phyloP scores from a whole-genome alignment of 2,329 filamentous ascomycete genomes.

The Sarocladium strictum region DNA sequence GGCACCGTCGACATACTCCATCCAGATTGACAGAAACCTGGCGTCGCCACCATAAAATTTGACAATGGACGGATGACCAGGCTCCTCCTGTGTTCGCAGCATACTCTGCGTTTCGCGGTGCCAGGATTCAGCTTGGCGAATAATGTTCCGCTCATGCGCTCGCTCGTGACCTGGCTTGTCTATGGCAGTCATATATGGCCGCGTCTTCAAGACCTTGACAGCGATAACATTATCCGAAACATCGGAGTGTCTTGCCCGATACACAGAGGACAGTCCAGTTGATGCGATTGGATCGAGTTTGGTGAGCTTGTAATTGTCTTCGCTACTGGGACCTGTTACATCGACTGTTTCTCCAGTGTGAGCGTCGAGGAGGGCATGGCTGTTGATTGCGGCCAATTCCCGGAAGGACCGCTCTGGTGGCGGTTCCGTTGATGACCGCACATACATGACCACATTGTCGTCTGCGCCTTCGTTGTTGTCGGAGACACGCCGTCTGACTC shows the following conservation, averaged over 20 bases:
- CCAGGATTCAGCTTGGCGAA: constrained; percentile 55
- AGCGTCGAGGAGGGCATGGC: constrained; percentile 47
- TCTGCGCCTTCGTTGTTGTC: constrained; percentile 27
- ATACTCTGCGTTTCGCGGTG: constrained; percentile 47
- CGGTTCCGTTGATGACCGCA: constrained; percentile 28
- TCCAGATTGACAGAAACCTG: constrained; percentile 53
- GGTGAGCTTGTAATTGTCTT: constrained; percentile 49
- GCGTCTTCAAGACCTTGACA: constrained; percentile 56
- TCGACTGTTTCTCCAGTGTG: constrained; percentile 42
- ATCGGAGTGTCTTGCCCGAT: constrained; percentile 46
- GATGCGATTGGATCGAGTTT: constrained; percentile 52
- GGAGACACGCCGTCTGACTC: constrained; percentile 36
- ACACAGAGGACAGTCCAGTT: constrained; percentile 49
- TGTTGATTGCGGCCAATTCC: constrained; percentile 38
- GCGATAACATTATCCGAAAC: constrained; percentile 50
- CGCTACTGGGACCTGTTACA: constrained; percentile 43
- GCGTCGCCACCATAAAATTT: constrained; percentile 54
- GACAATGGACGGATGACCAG: constrained; percentile 53
- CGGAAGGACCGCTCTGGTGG: constrained; percentile 33
- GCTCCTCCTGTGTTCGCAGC: constrained; percentile 35
- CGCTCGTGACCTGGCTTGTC: constrained; percentile 5
- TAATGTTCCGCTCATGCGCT: constrained; percentile 44
- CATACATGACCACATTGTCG: constrained; percentile 50
- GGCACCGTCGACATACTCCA: constrained; percentile 52
- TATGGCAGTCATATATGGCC: constrained; percentile 32